Evolutionary conservation across 2,329 filamentous ascomycete species (phyloP).

Genomic region (Nannizziopsis barbatae): DNA sequence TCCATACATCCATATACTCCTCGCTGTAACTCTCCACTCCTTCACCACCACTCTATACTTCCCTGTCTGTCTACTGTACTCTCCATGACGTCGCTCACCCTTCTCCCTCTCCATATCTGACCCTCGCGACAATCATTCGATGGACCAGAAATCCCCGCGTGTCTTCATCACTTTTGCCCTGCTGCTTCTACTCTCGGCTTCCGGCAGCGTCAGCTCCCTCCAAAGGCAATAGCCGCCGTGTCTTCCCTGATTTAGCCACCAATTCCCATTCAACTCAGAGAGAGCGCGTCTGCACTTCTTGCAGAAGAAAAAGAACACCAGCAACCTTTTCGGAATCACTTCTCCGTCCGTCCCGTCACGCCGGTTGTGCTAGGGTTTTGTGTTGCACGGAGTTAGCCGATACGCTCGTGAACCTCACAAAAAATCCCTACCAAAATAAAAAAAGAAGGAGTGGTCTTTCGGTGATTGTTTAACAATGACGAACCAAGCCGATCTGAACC

Average conservation of each 20-base stretch:
- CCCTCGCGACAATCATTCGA: slow-evolving; percentile 5
- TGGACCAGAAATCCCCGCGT: slow-evolving; percentile 17
- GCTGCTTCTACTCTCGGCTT: slow-evolving; percentile 43
- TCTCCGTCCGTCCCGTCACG: no score
- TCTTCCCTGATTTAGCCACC: not conserved
- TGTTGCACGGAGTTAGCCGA: no score
- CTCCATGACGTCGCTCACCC: not conserved
- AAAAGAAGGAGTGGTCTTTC: not conserved
- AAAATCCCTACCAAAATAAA: no score
- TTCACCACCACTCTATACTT: not conserved
- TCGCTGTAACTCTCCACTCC: slow-evolving; percentile 1
- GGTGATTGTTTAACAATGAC: slow-evolving; percentile 3
- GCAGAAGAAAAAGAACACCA: no score
- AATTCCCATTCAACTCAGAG: not conserved
- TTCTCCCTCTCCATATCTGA: not conserved
- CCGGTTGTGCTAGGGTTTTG: no score
- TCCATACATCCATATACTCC: slow-evolving; percentile 23
- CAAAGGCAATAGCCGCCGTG: slow-evolving; percentile 14
- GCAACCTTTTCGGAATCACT: no score
- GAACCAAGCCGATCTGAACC: slow-evolving; percentile 7
- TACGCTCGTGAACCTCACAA: no score
- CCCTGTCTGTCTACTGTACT: slow-evolving; percentile 25
- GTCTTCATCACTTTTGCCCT: slow-evolving; percentile 36
- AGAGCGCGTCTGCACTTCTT: no score
- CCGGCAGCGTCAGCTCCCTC: slow-evolving; percentile 30